Percentiles rank a stretch among this genome's conserved stretches.
Conservation (phyloP, 768 basidiomycete genomes). For the Lactifluus subvellereus region DNA sequence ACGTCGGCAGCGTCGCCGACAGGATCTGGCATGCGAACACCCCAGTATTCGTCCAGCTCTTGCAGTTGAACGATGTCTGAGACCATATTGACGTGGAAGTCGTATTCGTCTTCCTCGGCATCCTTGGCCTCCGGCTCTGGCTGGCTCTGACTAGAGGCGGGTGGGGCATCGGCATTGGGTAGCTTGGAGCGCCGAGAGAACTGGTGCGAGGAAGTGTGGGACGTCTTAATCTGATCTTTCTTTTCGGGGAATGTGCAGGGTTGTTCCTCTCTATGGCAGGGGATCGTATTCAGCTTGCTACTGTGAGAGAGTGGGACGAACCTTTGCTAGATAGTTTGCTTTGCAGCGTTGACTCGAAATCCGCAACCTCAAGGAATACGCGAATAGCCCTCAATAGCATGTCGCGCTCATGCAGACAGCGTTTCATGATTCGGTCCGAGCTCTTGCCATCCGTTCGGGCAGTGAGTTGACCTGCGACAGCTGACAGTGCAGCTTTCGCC, state of each 20-base stretch:
- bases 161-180: background rate
- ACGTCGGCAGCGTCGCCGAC: constrained; percentile 4
- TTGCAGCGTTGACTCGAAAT: constrained; percentile 12
- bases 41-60: constrained; percentile 5
- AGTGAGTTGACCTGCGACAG: background rate
- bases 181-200: background rate
- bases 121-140: background rate
- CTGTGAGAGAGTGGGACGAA: background rate
- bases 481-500: constrained; percentile 1
- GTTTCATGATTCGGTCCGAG: background rate
- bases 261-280: background rate
- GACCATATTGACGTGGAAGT: constrained; percentile 5
- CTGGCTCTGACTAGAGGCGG: background rate
- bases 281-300: background rate
- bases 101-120: constrained; percentile 11
- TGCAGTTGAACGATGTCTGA: constrained; percentile 4
- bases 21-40: constrained; percentile 12
- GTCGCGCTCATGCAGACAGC: constrained; percentile 12
- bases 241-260: constrained; percentile 5
- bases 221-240: constrained; percentile 3
- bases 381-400: constrained; percentile 12
- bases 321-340: constrained; percentile 6
- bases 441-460: background rate
- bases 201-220: constrained; percentile 9
- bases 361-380: constrained; percentile 10